Evolutionary conservation across 2,329 filamentous ascomycete species (phyloP).

Genomic region (Aspergillus sp.): DNA sequence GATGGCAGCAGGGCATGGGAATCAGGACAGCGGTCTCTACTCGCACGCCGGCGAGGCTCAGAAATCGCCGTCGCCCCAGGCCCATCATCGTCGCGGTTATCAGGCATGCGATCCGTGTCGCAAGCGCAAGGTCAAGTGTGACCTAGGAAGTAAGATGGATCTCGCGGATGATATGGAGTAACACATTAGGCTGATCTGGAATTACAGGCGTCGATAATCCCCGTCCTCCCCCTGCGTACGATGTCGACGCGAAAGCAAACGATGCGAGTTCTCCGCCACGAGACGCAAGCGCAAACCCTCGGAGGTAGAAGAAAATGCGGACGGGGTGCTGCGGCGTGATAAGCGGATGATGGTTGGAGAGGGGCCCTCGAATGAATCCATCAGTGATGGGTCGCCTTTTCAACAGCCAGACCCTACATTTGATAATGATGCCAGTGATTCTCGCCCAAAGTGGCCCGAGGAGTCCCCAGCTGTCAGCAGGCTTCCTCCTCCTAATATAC

Average conservation of each 20-base stretch:
- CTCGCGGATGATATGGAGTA: too few relatives aligned
- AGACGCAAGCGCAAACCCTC: constrained; percentile 81
- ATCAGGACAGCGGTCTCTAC: constrained; percentile 12
- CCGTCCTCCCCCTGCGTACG: constrained; percentile 90
- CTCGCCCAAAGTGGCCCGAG: constrained; percentile 28
- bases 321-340: constrained; percentile 38
- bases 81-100: constrained; percentile 43
- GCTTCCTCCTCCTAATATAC: constrained; percentile 13
- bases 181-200: constrained; percentile 10
- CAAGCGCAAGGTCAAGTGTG: constrained; percentile 47
- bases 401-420: constrained; percentile 21
- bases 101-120: constrained; percentile 47
- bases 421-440: constrained; percentile 16
- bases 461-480: constrained; percentile 14
- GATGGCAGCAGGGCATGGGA: too few relatives aligned
- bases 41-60: constrained; percentile 12
- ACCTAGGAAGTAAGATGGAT: constrained; percentile 38
- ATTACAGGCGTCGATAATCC: constrained; percentile 73
- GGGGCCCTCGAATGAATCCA: constrained; percentile 24
- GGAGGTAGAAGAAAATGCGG: constrained; percentile 39
- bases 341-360: constrained; percentile 52
- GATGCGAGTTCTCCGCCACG: constrained; percentile 95
- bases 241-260: constrained; percentile 90
- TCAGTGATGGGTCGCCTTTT: constrained; percentile 22
- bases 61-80: constrained; percentile 28